Base-by-base conservation (phyloP, 2,329 filamentous ascomycete species). In the Botrytis medusae region DNA sequence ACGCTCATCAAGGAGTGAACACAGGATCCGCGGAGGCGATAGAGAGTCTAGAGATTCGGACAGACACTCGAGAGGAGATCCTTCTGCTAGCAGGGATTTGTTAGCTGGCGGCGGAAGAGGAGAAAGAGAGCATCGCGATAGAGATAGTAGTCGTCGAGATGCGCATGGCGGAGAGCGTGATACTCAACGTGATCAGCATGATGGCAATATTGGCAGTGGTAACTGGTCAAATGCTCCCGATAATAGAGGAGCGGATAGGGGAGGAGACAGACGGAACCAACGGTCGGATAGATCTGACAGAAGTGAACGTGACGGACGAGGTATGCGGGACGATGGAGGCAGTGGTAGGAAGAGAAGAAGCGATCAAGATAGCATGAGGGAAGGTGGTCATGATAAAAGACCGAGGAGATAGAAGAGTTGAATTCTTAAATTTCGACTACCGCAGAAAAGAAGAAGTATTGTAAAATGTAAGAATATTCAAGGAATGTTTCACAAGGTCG, bases 361-460 rank as follows among this genome's bases (percentile, higher is more conserved):
- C 37, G 79, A 81, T 42, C 80, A 78, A 65, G 78, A 77, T 22
- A 72, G 71, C 25, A 64, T 77, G 67, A 78, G 79, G 54, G 73
- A 76, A 32, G 79, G 75, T 83, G 80, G 69, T 80, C 82, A 76
- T 68, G 77, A 79, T 34, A 81, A 80, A 74, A 77, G 79, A 73
- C 74, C 75, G 18, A 75, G 79, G 59, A 75, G 77, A 72, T 78
- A 75, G 64, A 74, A 5, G 51, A 72, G 63, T 9, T 44, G 72
- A 48, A 61, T 60, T 76, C 32, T 62, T 63, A 54, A 71, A 25
- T 22, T 34, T 29, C 34, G 14, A 40, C 8, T 51, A 14, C 25
- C 6, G 29, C 25, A 29, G 16, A 18, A 42, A 57, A 57, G 37
- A 59, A 22, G 48, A 29, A 72, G 37, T 9, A 48, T 67, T 54